These are phyloP conservation scores for Simmondsia chinensis DNA, from an alignment of 148 eudicot species.

Conservation along the genomic window DNA sequence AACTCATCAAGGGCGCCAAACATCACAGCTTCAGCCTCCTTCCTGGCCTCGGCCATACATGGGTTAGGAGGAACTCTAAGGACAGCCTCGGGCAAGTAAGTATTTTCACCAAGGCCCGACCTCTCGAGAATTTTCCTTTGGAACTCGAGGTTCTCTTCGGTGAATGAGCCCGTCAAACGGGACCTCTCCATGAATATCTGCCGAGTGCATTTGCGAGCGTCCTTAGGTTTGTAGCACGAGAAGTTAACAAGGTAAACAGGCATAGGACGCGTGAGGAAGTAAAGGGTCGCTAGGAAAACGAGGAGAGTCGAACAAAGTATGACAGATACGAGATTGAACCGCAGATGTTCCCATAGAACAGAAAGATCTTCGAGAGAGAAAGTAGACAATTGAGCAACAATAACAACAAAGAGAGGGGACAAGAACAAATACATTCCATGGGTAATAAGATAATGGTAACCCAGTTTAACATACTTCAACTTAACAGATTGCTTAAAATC, in stretches of 20 bases:
- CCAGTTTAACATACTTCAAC: slow-evolving; percentile 35
- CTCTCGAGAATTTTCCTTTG: slow-evolving; percentile 9
- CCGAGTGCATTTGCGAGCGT: neutral
- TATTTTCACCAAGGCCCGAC: slow-evolving; percentile 10
- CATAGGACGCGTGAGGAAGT: neutral
- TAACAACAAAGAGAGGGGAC: slow-evolving; percentile 19
- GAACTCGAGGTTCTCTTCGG: slow-evolving; percentile 3
- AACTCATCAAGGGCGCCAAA: slow-evolving; percentile 7
- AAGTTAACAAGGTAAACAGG: slow-evolving; percentile 11
- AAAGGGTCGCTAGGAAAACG: neutral
- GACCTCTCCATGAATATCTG: neutral
- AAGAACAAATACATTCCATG: slow-evolving; percentile 30
- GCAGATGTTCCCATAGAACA: slow-evolving; percentile 25
- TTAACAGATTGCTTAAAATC: slow-evolving; percentile 29
- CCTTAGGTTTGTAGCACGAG: slow-evolving; percentile 9
- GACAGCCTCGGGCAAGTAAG: slow-evolving; percentile 3
- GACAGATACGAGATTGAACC: slow-evolving; percentile 22
- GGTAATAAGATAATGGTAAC: slow-evolving; percentile 32
- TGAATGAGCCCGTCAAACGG: neutral
- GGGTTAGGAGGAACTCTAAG: slow-evolving; percentile 1
- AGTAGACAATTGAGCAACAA: slow-evolving; percentile 24
- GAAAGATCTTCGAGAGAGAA: slow-evolving; percentile 19
- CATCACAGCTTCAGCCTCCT: slow-evolving; percentile 5
- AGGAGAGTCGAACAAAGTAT: neutral
- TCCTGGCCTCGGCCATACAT: slow-evolving; percentile 1